Conservation (phyloP, 345 rosid species). For the Salix udensis region DNA sequence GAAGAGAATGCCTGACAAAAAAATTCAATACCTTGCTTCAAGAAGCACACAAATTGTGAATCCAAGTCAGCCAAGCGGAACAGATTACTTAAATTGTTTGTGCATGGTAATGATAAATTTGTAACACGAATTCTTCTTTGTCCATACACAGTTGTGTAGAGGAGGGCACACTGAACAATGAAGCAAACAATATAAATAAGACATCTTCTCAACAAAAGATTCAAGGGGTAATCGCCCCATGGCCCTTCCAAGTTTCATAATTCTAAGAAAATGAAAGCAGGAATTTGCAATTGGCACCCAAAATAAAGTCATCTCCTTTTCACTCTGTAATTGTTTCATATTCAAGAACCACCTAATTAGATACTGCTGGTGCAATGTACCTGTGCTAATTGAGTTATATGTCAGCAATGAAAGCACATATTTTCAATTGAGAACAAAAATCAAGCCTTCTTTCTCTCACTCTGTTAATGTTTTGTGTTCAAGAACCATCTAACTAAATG, state of each 20-base stretch:
- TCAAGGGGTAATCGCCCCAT: neutral
- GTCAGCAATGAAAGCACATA: neutral
- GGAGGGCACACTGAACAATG: constrained; percentile 80
- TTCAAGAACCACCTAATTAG: neutral
- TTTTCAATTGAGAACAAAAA: neutral
- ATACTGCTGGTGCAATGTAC: neutral
- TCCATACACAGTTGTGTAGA: constrained; percentile 86
- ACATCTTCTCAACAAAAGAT: neutral
- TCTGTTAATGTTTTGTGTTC: neutral
- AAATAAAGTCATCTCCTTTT: neutral
- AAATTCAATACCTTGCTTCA: constrained; percentile 76
- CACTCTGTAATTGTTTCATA: neutral
- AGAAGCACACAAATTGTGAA: constrained; percentile 84
- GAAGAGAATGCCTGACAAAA: neutral
- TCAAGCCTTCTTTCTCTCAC: neutral
- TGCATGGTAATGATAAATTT: constrained; percentile 88
- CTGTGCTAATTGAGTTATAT: neutral
- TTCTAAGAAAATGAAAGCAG: neutral
- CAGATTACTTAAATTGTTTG: constrained; percentile 76
- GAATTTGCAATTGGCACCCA: neutral
- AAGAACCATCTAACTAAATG: neutral
- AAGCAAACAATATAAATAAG: constrained; percentile 10
- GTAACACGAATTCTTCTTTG: constrained; percentile 94
- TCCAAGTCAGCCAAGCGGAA: constrained; percentile 96
- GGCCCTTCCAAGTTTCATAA: neutral